Evolutionary conservation across 352 stramenopile species (phyloP), one percentile per base, ranked within the genome.

Genomic region (Pythium volutum): DNA sequence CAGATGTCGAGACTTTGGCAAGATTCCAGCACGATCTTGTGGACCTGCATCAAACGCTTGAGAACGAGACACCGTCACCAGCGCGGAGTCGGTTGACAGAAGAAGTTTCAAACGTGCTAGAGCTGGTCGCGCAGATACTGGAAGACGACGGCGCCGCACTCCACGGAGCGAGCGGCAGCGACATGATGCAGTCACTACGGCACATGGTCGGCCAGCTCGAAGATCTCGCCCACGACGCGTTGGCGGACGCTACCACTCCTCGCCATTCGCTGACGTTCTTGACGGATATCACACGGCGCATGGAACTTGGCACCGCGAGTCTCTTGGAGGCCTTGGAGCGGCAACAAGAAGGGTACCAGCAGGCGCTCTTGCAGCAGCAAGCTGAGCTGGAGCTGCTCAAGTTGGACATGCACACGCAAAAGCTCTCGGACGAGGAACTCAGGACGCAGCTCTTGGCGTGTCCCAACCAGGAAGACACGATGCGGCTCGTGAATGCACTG

Each of bases 391-490:
- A 75, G 4, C 66, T 77, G 27, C 70, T 88, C 10, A 67, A 81
- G 51, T 60, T 71, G 11, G 75, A 87, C 20, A 41, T 84, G 9
- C 69, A 70, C 55, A 49, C 70, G 16, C 78, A 86, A 11, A 71
- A 77, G 43, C 55, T 81, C 25, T 68, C 71, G 10, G 78, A 88
- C 22, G 67, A 71, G 27, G 69, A 70, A 25, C 75, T 90, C 6
- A 53, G 55, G 41, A 71, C 52, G n/a, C 75, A 84, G 38, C 42
- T 89, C 25, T 61, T 64, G 11, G 58, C 49, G 4, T 87, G 75
- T 63, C 78, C 81, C 33, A 87, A 68, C 49, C 80, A 90, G 59
- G 81, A 87, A 66, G 78, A 88, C 54, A 88, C 77, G 3, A 46
- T 87, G 62, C 69, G 55, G 8, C 63, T 87, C 26, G 73, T 89